Base-by-base conservation (phyloP, 2,329 filamentous ascomycete genomes). In the Sporothrix dimorphospora region DNA sequence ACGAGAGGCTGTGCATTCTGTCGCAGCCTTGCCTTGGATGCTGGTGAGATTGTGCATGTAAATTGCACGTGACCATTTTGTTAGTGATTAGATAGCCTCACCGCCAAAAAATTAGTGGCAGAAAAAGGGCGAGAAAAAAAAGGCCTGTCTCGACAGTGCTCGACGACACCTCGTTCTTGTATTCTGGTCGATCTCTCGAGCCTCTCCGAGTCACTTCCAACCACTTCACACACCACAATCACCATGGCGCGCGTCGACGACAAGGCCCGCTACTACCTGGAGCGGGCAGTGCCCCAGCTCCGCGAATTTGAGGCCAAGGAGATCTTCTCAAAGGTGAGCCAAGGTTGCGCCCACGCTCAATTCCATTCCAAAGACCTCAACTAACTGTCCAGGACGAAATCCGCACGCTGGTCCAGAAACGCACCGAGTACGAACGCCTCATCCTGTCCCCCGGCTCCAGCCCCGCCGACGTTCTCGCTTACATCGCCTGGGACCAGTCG, bases 241-340 rank as follows among this genome's bases (percentile, higher is more conserved):
- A 72, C 69, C 73, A 97, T 97, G 94, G 89, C 94, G 1, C 91
- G 90, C 55, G 91, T 96, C 72, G 91, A 92, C 75, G 96, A 98
- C 79, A 98, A 98, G 83, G 96, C 95, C 71, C 93, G 95, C 72
- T 98, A 95, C 83, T 98, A 93, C 82, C 88, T 98, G 75, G 96
- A 99, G 84, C 92, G 95, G 77, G 92, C 92, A 1, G 93, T 98
- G 57, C 94, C 94, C 19, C 94, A 98, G 81, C 88, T 99, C 72
- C 93, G 94, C 75, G 94, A 97, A 78, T 97, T 94, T 81, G 92
- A 97, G 82, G 89, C 93, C 76, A 98, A 97, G 81, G 91, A 93
- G 77, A 92, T 99, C 77, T 99, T 99, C 83, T 89, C 87, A 74
- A 90, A 91, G 84, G 92, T 92, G 81, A 45, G 82, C 16, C 5